phyloP scores from a whole-genome alignment of 2,329 filamentous ascomycete species.

The Pseudocercospora crystallina region DNA sequence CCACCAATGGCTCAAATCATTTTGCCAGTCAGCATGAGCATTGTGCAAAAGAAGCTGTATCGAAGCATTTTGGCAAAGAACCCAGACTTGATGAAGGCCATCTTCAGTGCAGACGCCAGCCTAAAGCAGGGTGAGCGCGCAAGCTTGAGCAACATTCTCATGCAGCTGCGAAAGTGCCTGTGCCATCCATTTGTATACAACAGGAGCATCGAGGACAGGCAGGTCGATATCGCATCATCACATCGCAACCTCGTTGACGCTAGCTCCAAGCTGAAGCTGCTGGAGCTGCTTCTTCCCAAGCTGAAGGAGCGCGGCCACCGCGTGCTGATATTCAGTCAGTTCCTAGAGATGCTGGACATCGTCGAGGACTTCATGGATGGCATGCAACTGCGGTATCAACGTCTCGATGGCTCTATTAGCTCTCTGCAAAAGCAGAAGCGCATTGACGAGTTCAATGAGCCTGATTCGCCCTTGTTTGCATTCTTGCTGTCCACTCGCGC shows the following conservation, averaged over 20 bases:
- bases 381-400: constrained; percentile 69
- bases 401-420: constrained; percentile 80
- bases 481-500: constrained; percentile 93
- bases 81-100: constrained; percentile 80
- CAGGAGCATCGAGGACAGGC: constrained; percentile 80
- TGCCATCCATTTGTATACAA: constrained; percentile 97
- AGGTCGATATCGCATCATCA: constrained; percentile 59
- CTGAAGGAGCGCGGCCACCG: constrained; percentile 81
- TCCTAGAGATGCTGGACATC: constrained; percentile 80
- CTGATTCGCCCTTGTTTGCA: constrained; percentile 77
- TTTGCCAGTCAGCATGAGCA: constrained; percentile 90
- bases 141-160: constrained; percentile 87
- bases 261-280: constrained; percentile 80
- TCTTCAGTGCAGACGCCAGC: constrained; percentile 66
- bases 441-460: constrained; percentile 90
- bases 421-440: constrained; percentile 88
- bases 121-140: constrained; percentile 70
- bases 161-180: constrained; percentile 90
- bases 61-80: constrained; percentile 92
- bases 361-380: constrained; percentile 87
- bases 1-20: constrained; percentile 95
- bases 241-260: constrained; percentile 87
- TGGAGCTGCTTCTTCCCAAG: constrained; percentile 84
- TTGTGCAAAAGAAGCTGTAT: constrained; percentile 90
- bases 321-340: constrained; percentile 94